Base-by-base conservation (phyloP, 345 rosid genomes). In the Orychophragmus violaceus region DNA sequence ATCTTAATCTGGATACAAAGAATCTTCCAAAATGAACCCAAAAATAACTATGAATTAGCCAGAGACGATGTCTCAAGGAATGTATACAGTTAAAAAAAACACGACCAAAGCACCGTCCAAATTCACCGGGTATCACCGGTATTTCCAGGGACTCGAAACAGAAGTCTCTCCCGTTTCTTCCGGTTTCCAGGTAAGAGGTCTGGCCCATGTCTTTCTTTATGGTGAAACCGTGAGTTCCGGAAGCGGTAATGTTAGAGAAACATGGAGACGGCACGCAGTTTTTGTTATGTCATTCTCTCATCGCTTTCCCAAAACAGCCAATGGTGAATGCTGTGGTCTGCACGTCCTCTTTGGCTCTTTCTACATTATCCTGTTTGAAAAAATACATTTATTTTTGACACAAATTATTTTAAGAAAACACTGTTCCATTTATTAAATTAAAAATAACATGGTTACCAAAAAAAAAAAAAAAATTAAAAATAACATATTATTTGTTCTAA, bases 301-400 rank as follows among this genome's bases (percentile, higher is more conserved):
- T 66, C 69, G 51, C 45, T 68, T 62, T 66, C 76, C 39, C 44
- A 13, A 56, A 48, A 60, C 62, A 66, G 33, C 72, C 77, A 74
- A 60, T 59, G 71, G 70, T 75, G 22, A 52, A 66, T 53, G 33
- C 60, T 5, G 16, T 71, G 68, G 70, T 45, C 71, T 49, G 65
- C 80, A 56, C 68, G 76, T 72, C 74, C 75, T 74, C 58, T n/a
- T n/a, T n/a, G n/a, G n/a, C n/a, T n/a, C n/a, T 23, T 72, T 71
- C 51, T 25, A n/a, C 77, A 74, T 74, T 74, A 66, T 66, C 72
- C 44, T 59, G 7, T 56, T 46, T 23, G 2, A 35, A 18, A 14
- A 56, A 9, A 36, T 21, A 37, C 33, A 64, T 48, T 37, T 54
- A 17, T 16, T 59, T 61, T 62, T 19, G 28, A 41, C 3, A 1